Percentiles rank a stretch among this genome's conserved stretches.
Conservation (phyloP, 2,329 filamentous ascomycete species). For the Zasmidium citrigriseum region DNA sequence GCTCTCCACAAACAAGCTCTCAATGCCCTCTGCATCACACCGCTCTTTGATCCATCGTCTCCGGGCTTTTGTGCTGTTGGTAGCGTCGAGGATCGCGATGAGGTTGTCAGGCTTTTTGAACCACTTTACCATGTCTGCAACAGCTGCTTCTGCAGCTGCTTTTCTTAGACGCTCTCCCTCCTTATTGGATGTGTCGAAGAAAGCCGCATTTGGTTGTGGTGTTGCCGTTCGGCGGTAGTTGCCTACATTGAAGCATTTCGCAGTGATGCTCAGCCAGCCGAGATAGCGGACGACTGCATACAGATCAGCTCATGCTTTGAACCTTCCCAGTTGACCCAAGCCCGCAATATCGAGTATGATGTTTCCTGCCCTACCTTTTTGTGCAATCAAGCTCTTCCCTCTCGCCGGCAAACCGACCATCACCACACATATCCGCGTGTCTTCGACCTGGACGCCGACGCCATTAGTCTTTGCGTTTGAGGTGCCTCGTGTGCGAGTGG, state of each 20-base stretch:
- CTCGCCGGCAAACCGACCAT: constrained; percentile 97
- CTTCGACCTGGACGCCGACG: constrained; percentile 82
- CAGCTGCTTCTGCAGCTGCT: constrained; percentile 86
- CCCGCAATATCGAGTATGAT: neutral
- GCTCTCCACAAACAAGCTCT: constrained; percentile 94
- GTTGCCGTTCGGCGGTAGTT: constrained; percentile 89
- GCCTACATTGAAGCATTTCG: constrained; percentile 96
- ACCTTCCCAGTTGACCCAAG: no score
- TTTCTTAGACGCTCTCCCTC: constrained; percentile 88
- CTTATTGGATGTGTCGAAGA: constrained; percentile 88
- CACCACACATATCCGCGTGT: constrained; percentile 95
- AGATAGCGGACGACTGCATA: constrained; percentile 80
- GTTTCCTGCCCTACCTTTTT: constrained; percentile 58
- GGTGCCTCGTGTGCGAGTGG: constrained; percentile 33
- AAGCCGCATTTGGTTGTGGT: constrained; percentile 87
- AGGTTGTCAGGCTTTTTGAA: constrained; percentile 75
- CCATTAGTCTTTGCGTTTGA: constrained; percentile 53
- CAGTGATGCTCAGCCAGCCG: constrained; percentile 91
- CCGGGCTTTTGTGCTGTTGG: constrained; percentile 89
- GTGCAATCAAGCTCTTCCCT: constrained; percentile 96
- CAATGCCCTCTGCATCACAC: constrained; percentile 70
- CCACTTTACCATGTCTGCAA: constrained; percentile 93
- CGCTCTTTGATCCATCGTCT: constrained; percentile 87
- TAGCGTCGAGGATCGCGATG: constrained; percentile 93
- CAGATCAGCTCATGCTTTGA: neutral